These are phyloP conservation scores for Solanum hybrid DNA, from an alignment of 305 asterid species.

Conservation along the genomic window DNA sequence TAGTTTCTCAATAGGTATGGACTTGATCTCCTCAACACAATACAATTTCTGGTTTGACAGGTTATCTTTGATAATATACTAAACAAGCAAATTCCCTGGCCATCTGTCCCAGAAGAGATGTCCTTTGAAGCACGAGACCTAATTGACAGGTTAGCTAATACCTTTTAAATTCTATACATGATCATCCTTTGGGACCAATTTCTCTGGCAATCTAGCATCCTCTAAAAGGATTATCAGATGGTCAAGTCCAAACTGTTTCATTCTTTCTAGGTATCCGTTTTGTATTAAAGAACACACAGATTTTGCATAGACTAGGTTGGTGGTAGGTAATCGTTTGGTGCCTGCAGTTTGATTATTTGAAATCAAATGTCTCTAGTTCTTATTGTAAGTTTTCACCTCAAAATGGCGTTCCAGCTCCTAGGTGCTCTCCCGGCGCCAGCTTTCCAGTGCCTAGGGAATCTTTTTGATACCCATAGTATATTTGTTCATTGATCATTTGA, in stretches of 20 bases:
- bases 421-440: background rate
- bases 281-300: too few species aligned
- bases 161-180: conserved; percentile 1
- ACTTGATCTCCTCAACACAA: background rate
- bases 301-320: background rate
- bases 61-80: conserved; percentile 75
- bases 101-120: conserved; percentile 71
- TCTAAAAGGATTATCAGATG: background rate
- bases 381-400: background rate
- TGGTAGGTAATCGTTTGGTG: background rate
- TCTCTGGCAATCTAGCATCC: background rate
- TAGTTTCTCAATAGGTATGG: background rate
- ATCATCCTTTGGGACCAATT: background rate
- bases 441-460: background rate
- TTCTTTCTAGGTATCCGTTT: background rate
- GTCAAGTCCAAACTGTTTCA: background rate
- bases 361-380: conserved; percentile 1
- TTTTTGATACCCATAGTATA: background rate
- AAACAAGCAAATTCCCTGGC: conserved; percentile 85
- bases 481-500: background rate
- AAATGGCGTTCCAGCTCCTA: background rate
- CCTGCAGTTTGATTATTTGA: conserved; percentile 1
- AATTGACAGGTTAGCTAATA: conserved; percentile 63
- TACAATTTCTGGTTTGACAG: conserved; percentile 36
- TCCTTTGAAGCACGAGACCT: conserved; percentile 68